Conservation (phyloP, 306 rosid genomes). For the Ceratonia siliqua region DNA sequence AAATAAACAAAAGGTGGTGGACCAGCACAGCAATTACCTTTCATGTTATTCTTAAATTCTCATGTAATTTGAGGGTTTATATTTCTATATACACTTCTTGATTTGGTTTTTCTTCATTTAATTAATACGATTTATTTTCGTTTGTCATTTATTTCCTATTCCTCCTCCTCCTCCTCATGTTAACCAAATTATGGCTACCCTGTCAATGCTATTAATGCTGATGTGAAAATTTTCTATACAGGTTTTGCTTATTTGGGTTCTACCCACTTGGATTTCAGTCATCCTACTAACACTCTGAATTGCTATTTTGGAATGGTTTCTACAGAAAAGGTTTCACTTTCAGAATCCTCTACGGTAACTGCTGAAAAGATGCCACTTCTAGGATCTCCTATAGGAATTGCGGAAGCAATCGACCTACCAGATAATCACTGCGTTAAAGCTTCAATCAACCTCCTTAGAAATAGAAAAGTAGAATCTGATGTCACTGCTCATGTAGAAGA, state of each 20-base stretch:
- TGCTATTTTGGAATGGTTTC: constrained; percentile 6
- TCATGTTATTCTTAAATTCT: background rate
- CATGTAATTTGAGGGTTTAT: background rate
- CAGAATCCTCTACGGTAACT: constrained; percentile 36
- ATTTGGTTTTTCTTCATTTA: background rate
- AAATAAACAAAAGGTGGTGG: too few species aligned
- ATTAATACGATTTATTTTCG: background rate
- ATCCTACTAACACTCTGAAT: constrained; percentile 22
- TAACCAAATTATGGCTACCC: background rate
- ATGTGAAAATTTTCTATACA: background rate
- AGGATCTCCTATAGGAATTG: constrained; percentile 41
- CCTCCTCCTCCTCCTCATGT: background rate
- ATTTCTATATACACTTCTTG: background rate
- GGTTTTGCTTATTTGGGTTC: background rate
- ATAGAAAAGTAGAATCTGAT: background rate
- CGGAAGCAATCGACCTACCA: constrained; percentile 27
- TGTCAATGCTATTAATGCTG: background rate
- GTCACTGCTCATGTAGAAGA: background rate
- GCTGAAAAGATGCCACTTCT: background rate
- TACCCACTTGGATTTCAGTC: constrained; percentile 25
- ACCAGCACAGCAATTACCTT: background rate
- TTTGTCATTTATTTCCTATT: background rate
- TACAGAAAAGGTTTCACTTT: constrained; percentile 25
- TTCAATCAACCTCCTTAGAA: background rate
- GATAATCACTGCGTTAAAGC: background rate